Evolutionary conservation across 2,329 filamentous ascomycete species (phyloP).

Genomic region (Colletotrichum cordylinicola): DNA sequence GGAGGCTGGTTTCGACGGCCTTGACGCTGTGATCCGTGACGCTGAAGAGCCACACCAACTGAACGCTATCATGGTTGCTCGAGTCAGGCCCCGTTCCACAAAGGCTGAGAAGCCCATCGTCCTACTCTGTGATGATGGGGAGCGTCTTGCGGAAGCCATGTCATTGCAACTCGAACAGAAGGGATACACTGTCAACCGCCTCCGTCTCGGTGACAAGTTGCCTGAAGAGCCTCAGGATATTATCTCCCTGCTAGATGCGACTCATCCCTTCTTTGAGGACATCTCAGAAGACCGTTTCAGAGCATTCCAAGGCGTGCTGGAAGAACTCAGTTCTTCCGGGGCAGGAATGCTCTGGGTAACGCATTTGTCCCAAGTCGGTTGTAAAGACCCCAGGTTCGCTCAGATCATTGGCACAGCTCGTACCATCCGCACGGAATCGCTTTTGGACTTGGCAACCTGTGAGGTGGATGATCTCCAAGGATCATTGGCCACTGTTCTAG

Average conservation of each 20-base stretch:
- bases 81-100: too few relatives aligned
- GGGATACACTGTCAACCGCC: too few relatives aligned
- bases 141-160: too few relatives aligned
- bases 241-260: conserved; percentile 29
- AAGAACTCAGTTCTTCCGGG: not conserved
- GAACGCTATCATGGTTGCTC: not conserved
- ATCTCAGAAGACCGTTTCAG: conserved; percentile 23
- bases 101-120: too few relatives aligned
- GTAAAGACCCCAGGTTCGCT: conserved; percentile 29
- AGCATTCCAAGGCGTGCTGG: conserved; percentile 15
- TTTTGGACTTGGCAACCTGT: conserved; percentile 30
- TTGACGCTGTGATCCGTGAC: not conserved
- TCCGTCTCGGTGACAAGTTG: not conserved
- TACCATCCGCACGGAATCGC: conserved; percentile 32
- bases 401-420: conserved; percentile 31
- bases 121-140: too few relatives aligned
- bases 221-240: conserved; percentile 26
- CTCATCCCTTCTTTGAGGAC: conserved; percentile 30
- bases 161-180: too few relatives aligned
- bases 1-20: not conserved
- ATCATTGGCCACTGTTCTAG: not conserved
- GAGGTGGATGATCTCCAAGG: conserved; percentile 28
- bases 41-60: not conserved
- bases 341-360: conserved; percentile 36
- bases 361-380: conserved; percentile 26